A percentile compares a stretch with the other conserved stretches of the same genome.
These are phyloP conservation scores for Carallia brachiata DNA, from an alignment of 345 rosid genomes.

Conservation along the genomic window DNA sequence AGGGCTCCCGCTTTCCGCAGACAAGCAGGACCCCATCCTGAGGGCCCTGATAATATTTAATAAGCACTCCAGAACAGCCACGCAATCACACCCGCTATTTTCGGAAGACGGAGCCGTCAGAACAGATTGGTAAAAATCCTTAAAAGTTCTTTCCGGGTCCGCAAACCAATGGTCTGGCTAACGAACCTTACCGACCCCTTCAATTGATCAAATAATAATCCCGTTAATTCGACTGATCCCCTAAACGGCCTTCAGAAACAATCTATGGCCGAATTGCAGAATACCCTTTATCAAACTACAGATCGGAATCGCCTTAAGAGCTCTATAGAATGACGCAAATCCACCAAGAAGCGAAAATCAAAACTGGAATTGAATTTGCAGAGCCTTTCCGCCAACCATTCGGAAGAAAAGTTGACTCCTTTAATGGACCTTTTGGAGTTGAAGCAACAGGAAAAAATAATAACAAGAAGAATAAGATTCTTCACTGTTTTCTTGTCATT, in stretches of 20 bases:
- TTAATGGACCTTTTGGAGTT: not conserved
- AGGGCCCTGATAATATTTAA: slow-evolving; percentile 95
- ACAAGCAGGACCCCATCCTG: slow-evolving; percentile 99
- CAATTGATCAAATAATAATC: not conserved
- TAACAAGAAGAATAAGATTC: slow-evolving; percentile 8
- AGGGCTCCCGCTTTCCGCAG: slow-evolving; percentile 91
- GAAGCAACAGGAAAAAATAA: not conserved
- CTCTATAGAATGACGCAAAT: slow-evolving; percentile 5
- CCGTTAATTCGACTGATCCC: not conserved
- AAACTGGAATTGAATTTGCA: not conserved
- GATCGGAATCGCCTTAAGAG: slow-evolving; percentile 6
- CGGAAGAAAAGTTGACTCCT: slow-evolving; percentile 3
- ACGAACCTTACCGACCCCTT: slow-evolving; percentile 3
- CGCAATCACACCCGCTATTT: slow-evolving; percentile 49
- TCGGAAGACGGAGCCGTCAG: slow-evolving; percentile 63
- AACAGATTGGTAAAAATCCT: slow-evolving; percentile 16
- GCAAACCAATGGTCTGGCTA: not conserved
- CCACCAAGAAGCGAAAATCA: not conserved
- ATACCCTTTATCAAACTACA: slow-evolving; percentile 8
- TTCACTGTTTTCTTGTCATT: slow-evolving; percentile 11
- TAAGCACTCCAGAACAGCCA: slow-evolving; percentile 97
- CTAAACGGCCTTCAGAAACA: not conserved
- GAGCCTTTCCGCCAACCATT: not conserved
- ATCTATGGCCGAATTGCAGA: slow-evolving; percentile 3
- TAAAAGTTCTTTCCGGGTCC: not conserved